Evolutionary conservation across 257 asterid genomes (phyloP).

Genomic region (Lycium barbarum): DNA sequence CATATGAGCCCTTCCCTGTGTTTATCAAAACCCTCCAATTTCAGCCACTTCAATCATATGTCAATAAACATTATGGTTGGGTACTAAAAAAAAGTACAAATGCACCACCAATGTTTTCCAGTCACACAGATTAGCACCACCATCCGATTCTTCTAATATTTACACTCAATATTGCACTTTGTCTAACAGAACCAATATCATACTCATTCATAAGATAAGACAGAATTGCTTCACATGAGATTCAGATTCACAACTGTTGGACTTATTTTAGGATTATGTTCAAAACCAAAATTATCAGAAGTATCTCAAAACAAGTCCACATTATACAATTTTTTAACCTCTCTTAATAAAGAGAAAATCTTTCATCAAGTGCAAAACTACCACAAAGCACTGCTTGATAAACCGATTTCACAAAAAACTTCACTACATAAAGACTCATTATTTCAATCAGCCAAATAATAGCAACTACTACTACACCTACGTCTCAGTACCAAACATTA

Average conservation of each 20-base stretch:
- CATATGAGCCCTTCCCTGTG: constrained; percentile 97
- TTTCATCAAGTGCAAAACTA: neutral
- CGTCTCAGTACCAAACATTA: neutral
- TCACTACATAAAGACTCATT: neutral
- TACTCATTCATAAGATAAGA: constrained; percentile 7
- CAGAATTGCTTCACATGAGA: constrained; percentile 23
- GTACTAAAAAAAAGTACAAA: neutral
- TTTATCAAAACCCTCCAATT: constrained; percentile 35
- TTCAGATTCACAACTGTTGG: neutral
- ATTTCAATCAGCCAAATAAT: neutral
- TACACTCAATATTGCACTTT: neutral
- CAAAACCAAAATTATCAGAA: neutral
- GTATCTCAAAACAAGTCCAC: neutral
- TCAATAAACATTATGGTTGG: neutral
- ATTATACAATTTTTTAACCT: neutral
- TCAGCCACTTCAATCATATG: constrained; percentile 37
- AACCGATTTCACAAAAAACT: neutral
- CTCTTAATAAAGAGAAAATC: neutral
- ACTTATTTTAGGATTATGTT: neutral
- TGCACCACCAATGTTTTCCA: constrained; percentile 12
- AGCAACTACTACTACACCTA: neutral
- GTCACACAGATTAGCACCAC: constrained; percentile 19
- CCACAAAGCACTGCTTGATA: constrained; percentile 10
- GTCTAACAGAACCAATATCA: neutral
- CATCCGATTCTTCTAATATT: constrained; percentile 23